These are phyloP conservation scores for Globisporangium mamillatum DNA, from an alignment of 352 stramenopile genomes.

Conservation along the genomic window DNA sequence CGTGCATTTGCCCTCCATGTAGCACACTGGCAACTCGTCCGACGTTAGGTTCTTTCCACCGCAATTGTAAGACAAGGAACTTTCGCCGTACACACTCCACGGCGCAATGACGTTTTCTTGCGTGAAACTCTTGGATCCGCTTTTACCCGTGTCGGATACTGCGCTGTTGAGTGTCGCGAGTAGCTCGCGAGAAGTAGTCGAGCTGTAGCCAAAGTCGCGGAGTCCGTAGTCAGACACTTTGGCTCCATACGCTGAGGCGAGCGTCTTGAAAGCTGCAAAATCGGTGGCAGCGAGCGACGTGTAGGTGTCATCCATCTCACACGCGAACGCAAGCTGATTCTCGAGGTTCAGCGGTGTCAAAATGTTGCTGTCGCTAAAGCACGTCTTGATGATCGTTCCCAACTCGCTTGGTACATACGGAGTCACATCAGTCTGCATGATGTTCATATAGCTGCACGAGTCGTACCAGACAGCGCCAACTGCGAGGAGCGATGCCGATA, in stretches of 20 bases:
- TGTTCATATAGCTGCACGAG: slow-evolving; percentile 79
- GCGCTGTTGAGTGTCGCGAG: slow-evolving; percentile 38
- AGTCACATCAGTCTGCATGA: slow-evolving; percentile 68
- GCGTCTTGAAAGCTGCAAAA: slow-evolving; percentile 31
- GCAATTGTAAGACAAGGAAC: slow-evolving; percentile 23
- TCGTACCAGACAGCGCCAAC: slow-evolving; percentile 80
- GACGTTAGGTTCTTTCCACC: slow-evolving; percentile 25
- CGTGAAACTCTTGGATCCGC: slow-evolving; percentile 29
- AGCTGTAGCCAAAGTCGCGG: slow-evolving; percentile 65
- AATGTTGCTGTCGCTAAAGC: slow-evolving; percentile 67
- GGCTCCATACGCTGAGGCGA: slow-evolving; percentile 42
- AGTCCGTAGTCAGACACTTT: slow-evolving; percentile 51
- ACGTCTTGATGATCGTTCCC: slow-evolving; percentile 60
- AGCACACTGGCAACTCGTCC: slow-evolving; percentile 53
- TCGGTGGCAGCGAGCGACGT: slow-evolving; percentile 37
- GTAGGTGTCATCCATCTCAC: slow-evolving; percentile 63
- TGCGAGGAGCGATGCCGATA: slow-evolving; percentile 66
- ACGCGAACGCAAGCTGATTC: slow-evolving; percentile 51
- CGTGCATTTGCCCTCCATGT: slow-evolving; percentile 57
- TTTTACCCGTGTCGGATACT: slow-evolving; percentile 19
- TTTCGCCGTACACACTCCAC: slow-evolving; percentile 50
- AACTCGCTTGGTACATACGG: slow-evolving; percentile 65
- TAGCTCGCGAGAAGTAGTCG: slow-evolving; percentile 41
- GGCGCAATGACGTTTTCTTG: slow-evolving; percentile 60
- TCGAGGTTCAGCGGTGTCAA: slow-evolving; percentile 58